These are phyloP conservation scores for Saturnispora saitoi DNA, from an alignment of 805 yeast species.

Conservation along the genomic window DNA sequence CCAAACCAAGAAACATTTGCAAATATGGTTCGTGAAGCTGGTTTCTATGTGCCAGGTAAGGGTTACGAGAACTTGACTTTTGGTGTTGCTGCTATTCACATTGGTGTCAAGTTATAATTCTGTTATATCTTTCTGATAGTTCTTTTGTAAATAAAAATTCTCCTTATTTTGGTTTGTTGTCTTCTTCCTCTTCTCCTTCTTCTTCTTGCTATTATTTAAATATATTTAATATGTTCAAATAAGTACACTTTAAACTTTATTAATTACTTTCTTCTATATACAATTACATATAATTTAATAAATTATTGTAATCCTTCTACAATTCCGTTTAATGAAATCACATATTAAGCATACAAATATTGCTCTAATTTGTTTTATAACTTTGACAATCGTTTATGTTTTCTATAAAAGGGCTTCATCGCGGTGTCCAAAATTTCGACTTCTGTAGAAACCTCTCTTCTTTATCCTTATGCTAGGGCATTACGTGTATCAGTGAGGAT, in stretches of 20 bases:
- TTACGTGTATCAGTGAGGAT: constrained; percentile 99
- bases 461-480: constrained; percentile 99
- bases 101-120: constrained; percentile 75
- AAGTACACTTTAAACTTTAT: too few species aligned
- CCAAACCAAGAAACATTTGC: constrained; percentile 90
- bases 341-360: too few species aligned
- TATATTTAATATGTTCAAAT: too few species aligned
- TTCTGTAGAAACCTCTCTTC: constrained; percentile 1
- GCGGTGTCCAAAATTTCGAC: neutral
- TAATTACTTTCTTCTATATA: neutral
- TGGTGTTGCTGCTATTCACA: constrained; percentile 93
- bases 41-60: constrained; percentile 79
- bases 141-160: neutral
- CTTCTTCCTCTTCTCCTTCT: neutral
- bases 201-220: too few species aligned
- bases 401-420: constrained; percentile 1
- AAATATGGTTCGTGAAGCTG: constrained; percentile 87
- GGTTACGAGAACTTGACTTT: constrained; percentile 93
- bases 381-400: too few species aligned
- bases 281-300: too few species aligned
- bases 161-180: neutral
- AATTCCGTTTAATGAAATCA: too few species aligned
- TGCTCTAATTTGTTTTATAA: too few species aligned
- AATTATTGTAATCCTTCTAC: too few species aligned
- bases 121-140: neutral